Evolutionary conservation across 805 yeast species (phyloP).

Genomic region (Candida cerambycidarum): DNA sequence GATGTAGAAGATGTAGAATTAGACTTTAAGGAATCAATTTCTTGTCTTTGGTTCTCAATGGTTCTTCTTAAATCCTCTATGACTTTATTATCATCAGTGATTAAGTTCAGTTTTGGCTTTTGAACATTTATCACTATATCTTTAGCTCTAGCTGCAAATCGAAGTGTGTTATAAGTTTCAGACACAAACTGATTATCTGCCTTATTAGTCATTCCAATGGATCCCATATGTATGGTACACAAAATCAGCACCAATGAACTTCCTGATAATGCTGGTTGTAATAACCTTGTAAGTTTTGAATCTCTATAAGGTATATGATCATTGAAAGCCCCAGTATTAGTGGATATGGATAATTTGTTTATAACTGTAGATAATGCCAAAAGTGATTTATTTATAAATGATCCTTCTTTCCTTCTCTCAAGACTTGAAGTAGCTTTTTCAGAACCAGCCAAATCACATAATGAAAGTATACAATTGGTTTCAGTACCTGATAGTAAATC

Average conservation of each 20-base stretch:
- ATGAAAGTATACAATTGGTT: slow-evolving; percentile 62
- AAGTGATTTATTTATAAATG: slow-evolving; percentile 87
- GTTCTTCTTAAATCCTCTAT: slow-evolving; percentile 59
- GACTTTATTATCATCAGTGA: slow-evolving; percentile 29
- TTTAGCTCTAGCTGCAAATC: slow-evolving; percentile 93
- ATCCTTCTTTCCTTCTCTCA: slow-evolving; percentile 90
- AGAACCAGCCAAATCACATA: slow-evolving; percentile 97
- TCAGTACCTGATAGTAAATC: slow-evolving; percentile 41
- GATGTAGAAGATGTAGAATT: not conserved
- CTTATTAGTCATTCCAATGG: slow-evolving; percentile 16
- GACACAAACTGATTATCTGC: slow-evolving; percentile 48
- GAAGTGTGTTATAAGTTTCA: slow-evolving; percentile 81
- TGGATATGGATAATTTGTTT: slow-evolving; percentile 59
- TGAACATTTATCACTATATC: slow-evolving; percentile 72
- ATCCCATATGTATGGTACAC: slow-evolving; percentile 78
- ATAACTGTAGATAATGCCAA: slow-evolving; percentile 92
- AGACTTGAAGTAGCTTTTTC: slow-evolving; percentile 74
- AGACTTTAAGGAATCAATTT: slow-evolving; percentile 42
- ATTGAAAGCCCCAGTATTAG: slow-evolving; percentile 25
- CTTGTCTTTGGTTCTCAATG: slow-evolving; percentile 59
- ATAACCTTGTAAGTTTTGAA: slow-evolving; percentile 82
- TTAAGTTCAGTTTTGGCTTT: slow-evolving; percentile 41
- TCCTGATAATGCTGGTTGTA: slow-evolving; percentile 93
- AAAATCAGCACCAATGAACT: slow-evolving; percentile 78
- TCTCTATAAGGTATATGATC: slow-evolving; percentile 91